Evolutionary conservation across 2,329 filamentous ascomycete species (phyloP), one percentile per base, ranked within the genome.

Genomic region (Trichoderma sp.): DNA sequence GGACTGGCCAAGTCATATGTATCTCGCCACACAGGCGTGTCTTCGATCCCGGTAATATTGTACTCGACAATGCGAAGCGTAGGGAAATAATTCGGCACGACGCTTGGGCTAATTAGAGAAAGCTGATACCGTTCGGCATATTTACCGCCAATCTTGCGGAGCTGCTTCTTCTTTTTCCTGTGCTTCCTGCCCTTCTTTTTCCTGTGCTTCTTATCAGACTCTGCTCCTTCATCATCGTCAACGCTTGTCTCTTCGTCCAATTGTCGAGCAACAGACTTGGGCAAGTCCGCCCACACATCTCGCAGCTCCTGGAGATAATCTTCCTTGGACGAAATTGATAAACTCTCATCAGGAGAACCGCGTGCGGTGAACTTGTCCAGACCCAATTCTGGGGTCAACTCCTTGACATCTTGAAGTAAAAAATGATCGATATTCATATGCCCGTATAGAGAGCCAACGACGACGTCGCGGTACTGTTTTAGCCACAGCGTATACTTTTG

Each of bases 341-440:
- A 77, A n/a, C 83, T 82, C n/a, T 85, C 83, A 13, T 84, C 83
- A 76, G 83, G 80, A 2, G 73, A 69, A 4, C 70, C 53, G 29
- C 73, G 72, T 1, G 40, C 64, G 40, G 74, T 70, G 24, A 75
- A 69, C 10, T 78, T 74, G 2, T 78, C 74, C 55, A 80, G 72
- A 10, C 82, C 70, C 1, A 83, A 80, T 31, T 82, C 81, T 59
- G 93, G 85, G 71, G 92, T 85, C 66, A 97, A 85, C 0, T 97
- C 87, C 52, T 91, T 85, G 69, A 89, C 92, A 77, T 98, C 95
- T 75, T 97, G 93, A 19, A 99, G 82, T 76, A 98, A 87, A 80
- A 99, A 99, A 79, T 99, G 96, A 75, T 99, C 96, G 72, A 97
- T 92, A 76, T 99, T 99, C 96, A 99, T 98, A 78, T 99, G 96